Percentiles rank a stretch among this genome's conserved stretches.
Conservation (phyloP, 495 filamentous ascomycete genomes). For the Cenococcum geophilum region DNA sequence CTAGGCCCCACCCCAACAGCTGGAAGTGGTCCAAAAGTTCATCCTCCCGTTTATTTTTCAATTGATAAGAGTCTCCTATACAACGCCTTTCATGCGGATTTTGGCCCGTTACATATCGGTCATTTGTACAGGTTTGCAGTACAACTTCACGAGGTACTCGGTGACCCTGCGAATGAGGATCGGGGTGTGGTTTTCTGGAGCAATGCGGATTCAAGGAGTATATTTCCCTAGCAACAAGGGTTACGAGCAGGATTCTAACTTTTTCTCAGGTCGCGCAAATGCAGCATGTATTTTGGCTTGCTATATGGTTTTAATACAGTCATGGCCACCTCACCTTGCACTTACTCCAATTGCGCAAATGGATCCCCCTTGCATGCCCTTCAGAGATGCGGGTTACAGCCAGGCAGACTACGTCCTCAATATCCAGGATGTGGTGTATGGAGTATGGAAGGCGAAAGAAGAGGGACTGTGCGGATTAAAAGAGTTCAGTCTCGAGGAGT, state of each 20-base stretch:
- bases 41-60: conserved; percentile 85
- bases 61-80: conserved; percentile 89
- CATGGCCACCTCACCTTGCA: conserved; percentile 97
- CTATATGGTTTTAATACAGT: conserved; percentile 98
- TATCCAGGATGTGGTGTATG: conserved; percentile 95
- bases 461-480: conserved; percentile 79
- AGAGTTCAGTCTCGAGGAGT: conserved; percentile 92
- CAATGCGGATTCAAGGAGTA: conserved; percentile 81
- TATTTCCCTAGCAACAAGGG: conserved; percentile 29
- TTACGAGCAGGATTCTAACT: conserved; percentile 12
- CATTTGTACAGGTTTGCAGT: conserved; percentile 95
- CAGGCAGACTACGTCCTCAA: conserved; percentile 94
- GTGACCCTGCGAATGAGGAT: conserved; percentile 74
- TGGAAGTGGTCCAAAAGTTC: conserved; percentile 43
- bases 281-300: conserved; percentile 91
- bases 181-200: conserved; percentile 92
- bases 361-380: conserved; percentile 96
- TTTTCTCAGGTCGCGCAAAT: conserved; percentile 67
- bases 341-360: conserved; percentile 92
- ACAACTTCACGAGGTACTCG: conserved; percentile 88
- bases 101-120: conserved; percentile 93
- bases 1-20: conserved; percentile 46
- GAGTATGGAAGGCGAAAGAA: conserved; percentile 98
- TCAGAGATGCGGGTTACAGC: conserved; percentile 96
- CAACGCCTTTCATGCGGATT: conserved; percentile 98